Conservation (phyloP, 805 yeast genomes). For the Metschnikowia chrysomelidarum region DNA sequence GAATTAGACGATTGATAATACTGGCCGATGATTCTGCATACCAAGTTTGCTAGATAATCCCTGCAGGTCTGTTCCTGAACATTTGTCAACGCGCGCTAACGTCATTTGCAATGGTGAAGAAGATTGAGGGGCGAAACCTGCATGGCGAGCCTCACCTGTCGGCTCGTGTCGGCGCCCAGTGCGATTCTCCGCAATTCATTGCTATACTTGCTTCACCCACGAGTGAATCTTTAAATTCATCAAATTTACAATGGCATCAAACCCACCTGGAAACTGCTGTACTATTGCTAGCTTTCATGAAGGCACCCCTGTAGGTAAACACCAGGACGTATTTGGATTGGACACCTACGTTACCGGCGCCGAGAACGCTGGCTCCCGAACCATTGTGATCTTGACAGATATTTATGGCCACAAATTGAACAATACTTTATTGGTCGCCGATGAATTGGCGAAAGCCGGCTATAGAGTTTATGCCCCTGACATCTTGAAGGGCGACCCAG, state of each 20-base stretch:
- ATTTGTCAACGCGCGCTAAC: too few species aligned
- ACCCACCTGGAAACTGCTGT: conserved; percentile 52
- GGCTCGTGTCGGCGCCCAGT: not conserved
- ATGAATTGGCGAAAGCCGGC: conserved; percentile 58
- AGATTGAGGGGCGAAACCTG: too few species aligned
- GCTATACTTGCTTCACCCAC: not conserved
- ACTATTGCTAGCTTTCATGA: conserved; percentile 42
- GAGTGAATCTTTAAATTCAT: not conserved
- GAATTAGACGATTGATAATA: too few species aligned
- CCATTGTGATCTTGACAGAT: conserved; percentile 68
- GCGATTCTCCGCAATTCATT: not conserved
- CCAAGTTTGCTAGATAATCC: too few species aligned
- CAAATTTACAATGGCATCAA: conserved; percentile 48
- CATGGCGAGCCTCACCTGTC: too few species aligned
- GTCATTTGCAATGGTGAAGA: too few species aligned
- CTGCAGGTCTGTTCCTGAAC: too few species aligned
- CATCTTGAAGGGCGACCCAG: conserved; percentile 53
- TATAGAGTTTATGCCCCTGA: conserved; percentile 78
- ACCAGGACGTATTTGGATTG: conserved; percentile 41
- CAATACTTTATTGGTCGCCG: conserved; percentile 64
- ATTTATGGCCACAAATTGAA: conserved; percentile 58
- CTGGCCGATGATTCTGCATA: too few species aligned
- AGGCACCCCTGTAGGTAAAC: conserved; percentile 49
- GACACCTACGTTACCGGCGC: conserved; percentile 32
- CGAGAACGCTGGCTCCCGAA: conserved; percentile 35